phyloP scores from a whole-genome alignment of 2,329 filamentous ascomycete genomes.

The Nemania sp. region DNA sequence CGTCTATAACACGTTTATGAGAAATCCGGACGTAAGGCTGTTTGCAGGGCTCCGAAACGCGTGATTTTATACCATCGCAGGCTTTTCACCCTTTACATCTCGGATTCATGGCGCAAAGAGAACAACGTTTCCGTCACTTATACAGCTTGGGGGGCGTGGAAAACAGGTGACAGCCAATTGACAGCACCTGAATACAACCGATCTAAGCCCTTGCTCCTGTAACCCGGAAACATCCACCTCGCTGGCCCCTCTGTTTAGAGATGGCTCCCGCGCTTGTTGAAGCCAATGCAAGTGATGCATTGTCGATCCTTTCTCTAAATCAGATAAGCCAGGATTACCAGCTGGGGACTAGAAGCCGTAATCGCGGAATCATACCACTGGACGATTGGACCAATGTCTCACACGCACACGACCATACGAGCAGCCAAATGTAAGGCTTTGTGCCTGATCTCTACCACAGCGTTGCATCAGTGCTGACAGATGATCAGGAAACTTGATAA shows the following conservation, averaged over 20 bases:
- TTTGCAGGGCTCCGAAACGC: too few relatives aligned
- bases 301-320: background rate
- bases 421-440: background rate
- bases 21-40: too few relatives aligned
- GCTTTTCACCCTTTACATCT: background rate
- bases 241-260: conserved; percentile 7
- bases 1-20: too few relatives aligned
- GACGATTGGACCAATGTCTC: background rate
- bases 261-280: conserved; percentile 22
- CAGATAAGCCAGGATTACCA: conserved; percentile 23
- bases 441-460: conserved; percentile 22
- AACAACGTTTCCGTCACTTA: background rate
- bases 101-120: background rate
- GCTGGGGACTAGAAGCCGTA: background rate
- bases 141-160: background rate
- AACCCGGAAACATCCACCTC: background rate
- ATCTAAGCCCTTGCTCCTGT: background rate
- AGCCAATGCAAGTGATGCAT: background rate
- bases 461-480: conserved; percentile 10
- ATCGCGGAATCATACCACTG: conserved; percentile 2
- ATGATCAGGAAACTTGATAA: conserved; percentile 10
- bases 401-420: conserved; percentile 8
- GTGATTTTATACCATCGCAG: background rate
- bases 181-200: background rate
- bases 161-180: background rate